Base-by-base conservation (phyloP, 768 basidiomycete species). In the Termitomyces sp. region DNA sequence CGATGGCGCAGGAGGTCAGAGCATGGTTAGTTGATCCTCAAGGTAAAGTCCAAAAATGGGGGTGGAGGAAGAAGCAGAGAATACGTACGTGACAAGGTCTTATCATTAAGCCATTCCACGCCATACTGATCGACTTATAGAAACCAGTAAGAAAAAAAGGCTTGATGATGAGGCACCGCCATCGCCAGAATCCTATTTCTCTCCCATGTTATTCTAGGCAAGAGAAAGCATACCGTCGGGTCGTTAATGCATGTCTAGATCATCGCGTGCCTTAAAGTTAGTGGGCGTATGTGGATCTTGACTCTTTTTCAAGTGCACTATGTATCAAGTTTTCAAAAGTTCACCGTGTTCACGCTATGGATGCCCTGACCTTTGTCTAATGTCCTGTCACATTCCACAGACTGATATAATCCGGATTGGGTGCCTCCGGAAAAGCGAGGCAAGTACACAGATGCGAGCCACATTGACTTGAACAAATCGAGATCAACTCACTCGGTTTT, bases 1-100 rank as follows among this genome's bases (percentile, higher is more conserved):
- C 46, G 11, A 60, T 70, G 27, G 67, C 69, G 2, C 53, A 45
- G 10, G 70, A 71, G 57, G 65, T 75, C 56, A 63, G 65, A 42
- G 57, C 54, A 27, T 71, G 69, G 68, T 54, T 74, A 16, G 64
- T 66, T 37, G 67, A 75, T 57, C 73, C 71, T 2, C 45, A 27
- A n/a, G 10, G 40, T 19, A 65, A 62, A 25, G 68, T 68, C 40
- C 73, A 69, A 54, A 68, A 66, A 49, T 80, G 78, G 78, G 77
- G 67, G 12, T 75, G 75, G 75, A 73, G 77, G 57, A 70, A 68
- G 57, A 73, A 68, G 41, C 74, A 76, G 56, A 64, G 72, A 58
- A 55, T 66, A 38, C 64, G 77, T 76, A 44, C 59, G 73, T 68
- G 14, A 25, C 12, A 27, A 46, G n/a, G 11, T 27, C 23, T 47